Conservation (phyloP, 768 basidiomycete species). For the Suillus subluteus region DNA sequence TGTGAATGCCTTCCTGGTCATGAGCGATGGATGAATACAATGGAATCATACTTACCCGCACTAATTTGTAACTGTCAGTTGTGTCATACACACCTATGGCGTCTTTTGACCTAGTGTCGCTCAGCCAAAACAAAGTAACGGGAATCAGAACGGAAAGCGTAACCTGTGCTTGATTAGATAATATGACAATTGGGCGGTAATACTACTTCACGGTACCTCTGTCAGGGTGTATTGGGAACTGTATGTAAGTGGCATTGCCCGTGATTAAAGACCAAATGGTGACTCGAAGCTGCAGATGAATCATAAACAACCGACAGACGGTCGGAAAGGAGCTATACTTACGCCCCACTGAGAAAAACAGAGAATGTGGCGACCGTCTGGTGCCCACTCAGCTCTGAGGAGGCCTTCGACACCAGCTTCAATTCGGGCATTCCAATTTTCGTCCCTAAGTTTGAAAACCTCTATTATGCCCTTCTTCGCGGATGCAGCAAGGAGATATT, state of each 20-base stretch:
- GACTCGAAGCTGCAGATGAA: conserved; percentile 66
- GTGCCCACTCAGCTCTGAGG: conserved; percentile 88
- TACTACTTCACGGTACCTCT: conserved; percentile 50
- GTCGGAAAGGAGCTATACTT: conserved; percentile 39
- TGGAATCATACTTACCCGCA: conserved; percentile 50
- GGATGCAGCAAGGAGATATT: conserved; percentile 82
- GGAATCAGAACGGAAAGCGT: conserved; percentile 78
- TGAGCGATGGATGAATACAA: conserved; percentile 19
- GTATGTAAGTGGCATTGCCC: conserved; percentile 79
- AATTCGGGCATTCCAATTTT: conserved; percentile 76
- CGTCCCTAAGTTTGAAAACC: conserved; percentile 79
- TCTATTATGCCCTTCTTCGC: conserved; percentile 72
- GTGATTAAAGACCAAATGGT: conserved; percentile 84
- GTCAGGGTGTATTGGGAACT: conserved; percentile 82
- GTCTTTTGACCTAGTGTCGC: conserved; percentile 88
- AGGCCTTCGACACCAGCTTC: conserved; percentile 85
- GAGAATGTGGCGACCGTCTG: conserved; percentile 78
- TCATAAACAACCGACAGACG: conserved; percentile 4
- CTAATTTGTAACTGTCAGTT: conserved; percentile 66
- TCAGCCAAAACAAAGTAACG: conserved; percentile 87
- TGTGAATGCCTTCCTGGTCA: conserved; percentile 35
- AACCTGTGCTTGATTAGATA: conserved; percentile 48
- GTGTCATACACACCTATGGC: conserved; percentile 85
- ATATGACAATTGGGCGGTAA: background rate
- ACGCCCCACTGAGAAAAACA: conserved; percentile 96